phyloP scores from a whole-genome alignment of 139 green algal species.

The Coccomyxa sp. region DNA sequence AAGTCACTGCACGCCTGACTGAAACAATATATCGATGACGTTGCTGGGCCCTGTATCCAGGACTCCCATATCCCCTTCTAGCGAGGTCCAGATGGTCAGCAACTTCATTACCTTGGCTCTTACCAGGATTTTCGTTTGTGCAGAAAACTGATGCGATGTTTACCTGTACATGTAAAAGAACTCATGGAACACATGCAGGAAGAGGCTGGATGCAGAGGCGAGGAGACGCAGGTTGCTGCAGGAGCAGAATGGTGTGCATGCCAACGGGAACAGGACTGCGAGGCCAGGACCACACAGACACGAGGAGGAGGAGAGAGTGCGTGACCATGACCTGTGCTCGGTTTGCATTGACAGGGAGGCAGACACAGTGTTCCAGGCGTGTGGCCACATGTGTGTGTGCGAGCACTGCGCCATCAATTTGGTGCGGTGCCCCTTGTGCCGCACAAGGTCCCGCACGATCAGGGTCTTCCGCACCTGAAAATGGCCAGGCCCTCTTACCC shows the following conservation, averaged over 20 bases:
- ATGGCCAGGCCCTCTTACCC: neutral
- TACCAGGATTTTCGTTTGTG: neutral
- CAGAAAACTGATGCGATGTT: neutral
- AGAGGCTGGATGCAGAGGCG: neutral
- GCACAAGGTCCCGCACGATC: conserved; percentile 9
- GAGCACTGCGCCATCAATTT: conserved; percentile 9
- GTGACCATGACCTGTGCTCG: neutral
- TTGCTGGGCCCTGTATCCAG: neutral
- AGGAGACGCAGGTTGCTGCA: neutral
- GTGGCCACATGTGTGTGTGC: conserved; percentile 31
- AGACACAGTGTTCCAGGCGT: conserved; percentile 18
- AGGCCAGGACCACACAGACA: neutral
- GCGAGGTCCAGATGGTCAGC: neutral
- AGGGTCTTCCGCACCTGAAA: conserved; percentile 3
- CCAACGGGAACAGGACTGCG: too few species aligned
- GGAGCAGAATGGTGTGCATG: neutral
- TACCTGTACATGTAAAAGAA: neutral
- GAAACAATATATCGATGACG: too few species aligned
- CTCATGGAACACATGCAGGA: too few species aligned
- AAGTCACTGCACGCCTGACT: neutral
- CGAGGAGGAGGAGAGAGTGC: neutral
- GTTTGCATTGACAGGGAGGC: conserved; percentile 16
- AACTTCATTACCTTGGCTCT: neutral
- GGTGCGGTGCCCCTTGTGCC: conserved; percentile 20
- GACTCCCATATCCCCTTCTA: neutral